Conservation (phyloP, 352 stramenopile species). For the Plasmopara muralis region DNA sequence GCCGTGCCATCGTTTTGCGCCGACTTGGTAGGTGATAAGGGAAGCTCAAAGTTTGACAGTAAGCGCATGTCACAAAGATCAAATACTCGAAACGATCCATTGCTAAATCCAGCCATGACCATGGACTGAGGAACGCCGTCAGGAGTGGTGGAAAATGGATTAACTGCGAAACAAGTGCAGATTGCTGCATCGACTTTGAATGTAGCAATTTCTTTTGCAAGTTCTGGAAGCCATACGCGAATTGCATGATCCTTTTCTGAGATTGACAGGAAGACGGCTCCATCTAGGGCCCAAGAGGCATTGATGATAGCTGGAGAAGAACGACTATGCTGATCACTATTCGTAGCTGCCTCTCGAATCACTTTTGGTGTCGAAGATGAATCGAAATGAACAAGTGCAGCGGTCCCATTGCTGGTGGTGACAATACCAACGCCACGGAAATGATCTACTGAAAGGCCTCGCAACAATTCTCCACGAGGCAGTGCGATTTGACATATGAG, state of each 20-base stretch:
- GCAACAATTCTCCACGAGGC: conserved; percentile 13
- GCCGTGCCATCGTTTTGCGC: neutral
- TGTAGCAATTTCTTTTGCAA: conserved; percentile 31
- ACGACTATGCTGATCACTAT: neutral
- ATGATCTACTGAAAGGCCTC: conserved; percentile 39
- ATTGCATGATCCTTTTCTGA: conserved; percentile 22
- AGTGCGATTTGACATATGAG: conserved; percentile 26
- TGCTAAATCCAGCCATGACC: conserved; percentile 39
- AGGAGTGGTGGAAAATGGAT: conserved; percentile 12
- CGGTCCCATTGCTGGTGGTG: conserved; percentile 22
- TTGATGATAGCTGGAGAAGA: neutral
- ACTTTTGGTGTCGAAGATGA: conserved; percentile 21
- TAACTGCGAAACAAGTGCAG: conserved; percentile 40
- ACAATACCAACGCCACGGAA: conserved; percentile 31
- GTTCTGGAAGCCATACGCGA: conserved; percentile 36
- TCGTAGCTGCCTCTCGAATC: conserved; percentile 4
- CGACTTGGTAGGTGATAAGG: conserved; percentile 7
- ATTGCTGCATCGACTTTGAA: conserved; percentile 23
- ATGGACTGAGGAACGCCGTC: conserved; percentile 14
- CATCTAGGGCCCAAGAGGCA: conserved; percentile 25
- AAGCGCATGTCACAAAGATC: conserved; percentile 39
- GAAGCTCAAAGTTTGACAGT: conserved; percentile 34
- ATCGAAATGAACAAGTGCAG: conserved; percentile 30
- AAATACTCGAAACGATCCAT: conserved; percentile 46
- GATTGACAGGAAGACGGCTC: conserved; percentile 30